Evolutionary conservation across 305 asterid genomes (phyloP).

Genomic region (Coffea humblotiana): DNA sequence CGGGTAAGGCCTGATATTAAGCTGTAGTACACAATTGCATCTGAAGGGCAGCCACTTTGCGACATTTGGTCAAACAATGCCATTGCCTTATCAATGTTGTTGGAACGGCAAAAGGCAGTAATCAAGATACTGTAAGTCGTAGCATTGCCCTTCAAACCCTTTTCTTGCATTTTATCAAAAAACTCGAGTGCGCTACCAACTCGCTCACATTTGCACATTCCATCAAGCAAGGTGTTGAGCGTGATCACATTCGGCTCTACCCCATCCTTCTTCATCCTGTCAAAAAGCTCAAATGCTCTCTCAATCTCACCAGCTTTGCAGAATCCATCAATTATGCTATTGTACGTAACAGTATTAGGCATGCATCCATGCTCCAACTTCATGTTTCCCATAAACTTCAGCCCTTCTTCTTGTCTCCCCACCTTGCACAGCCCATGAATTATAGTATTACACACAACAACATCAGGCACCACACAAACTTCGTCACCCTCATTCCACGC

Average conservation of each 20-base stretch:
- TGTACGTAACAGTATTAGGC: slow-evolving; percentile 64
- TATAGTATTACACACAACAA: slow-evolving; percentile 60
- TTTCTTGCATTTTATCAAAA: slow-evolving; percentile 45
- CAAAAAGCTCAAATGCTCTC: slow-evolving; percentile 55
- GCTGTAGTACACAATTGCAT: slow-evolving; percentile 62
- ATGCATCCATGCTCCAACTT: slow-evolving; percentile 36
- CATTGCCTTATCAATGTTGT: slow-evolving; percentile 74
- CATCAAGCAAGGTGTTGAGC: slow-evolving; percentile 57
- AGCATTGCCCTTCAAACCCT: slow-evolving; percentile 58
- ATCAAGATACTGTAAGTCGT: slow-evolving; percentile 66
- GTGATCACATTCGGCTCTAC: slow-evolving; percentile 50
- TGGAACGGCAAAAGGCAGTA: slow-evolving; percentile 65
- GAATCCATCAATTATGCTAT: slow-evolving; percentile 73
- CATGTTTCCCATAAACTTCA: slow-evolving; percentile 64
- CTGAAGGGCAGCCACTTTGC: slow-evolving; percentile 53
- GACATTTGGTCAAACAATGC: slow-evolving; percentile 62
- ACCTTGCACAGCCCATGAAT: slow-evolving; percentile 85
- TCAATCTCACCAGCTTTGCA: slow-evolving; percentile 78
- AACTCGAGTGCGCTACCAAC: slow-evolving; percentile 59
- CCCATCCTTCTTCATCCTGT: slow-evolving; percentile 52
- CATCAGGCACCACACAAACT: slow-evolving; percentile 55
- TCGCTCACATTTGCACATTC: slow-evolving; percentile 70
- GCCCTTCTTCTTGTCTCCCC: slow-evolving; percentile 78
- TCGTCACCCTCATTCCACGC: slow-evolving; percentile 32
- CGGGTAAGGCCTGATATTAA: slow-evolving; percentile 70